Evolutionary conservation across 306 rosid genomes (phyloP).

Genomic region (Castanea mollissima): DNA sequence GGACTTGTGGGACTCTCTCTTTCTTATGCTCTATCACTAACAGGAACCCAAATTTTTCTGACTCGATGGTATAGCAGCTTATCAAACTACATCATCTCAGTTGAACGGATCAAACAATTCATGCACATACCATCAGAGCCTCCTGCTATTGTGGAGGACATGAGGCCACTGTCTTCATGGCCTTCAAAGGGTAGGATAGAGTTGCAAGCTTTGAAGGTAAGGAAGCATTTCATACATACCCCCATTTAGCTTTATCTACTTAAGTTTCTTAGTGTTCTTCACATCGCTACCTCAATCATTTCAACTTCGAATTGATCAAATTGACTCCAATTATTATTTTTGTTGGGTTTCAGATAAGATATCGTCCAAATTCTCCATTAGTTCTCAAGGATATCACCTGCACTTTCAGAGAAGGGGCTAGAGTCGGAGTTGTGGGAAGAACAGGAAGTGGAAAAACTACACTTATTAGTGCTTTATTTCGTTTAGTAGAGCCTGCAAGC

Average conservation of each 20-base stretch:
- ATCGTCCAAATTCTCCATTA: conserved; percentile 63
- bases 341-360: conserved; percentile 49
- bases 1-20: conserved; percentile 80
- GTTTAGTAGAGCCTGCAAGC: conserved; percentile 69
- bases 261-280: background rate
- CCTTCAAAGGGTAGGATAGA: conserved; percentile 75
- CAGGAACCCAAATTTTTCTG: conserved; percentile 36
- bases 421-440: conserved; percentile 89
- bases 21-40: conserved; percentile 64
- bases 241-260: background rate
- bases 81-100: conserved; percentile 60
- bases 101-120: conserved; percentile 85
- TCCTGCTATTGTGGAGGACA: conserved; percentile 53
- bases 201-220: conserved; percentile 56
- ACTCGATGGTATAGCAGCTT: conserved; percentile 53
- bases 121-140: conserved; percentile 67
- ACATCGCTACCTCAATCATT: background rate
- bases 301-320: background rate
- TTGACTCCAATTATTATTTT: background rate
- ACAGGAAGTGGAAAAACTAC: conserved; percentile 91
- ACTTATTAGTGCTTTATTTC: conserved; percentile 78
- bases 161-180: conserved; percentile 73
- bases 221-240: background rate
- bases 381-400: conserved; percentile 77
- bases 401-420: conserved; percentile 60